A percentile compares a stretch with the other conserved stretches of the same genome.
Evolutionary conservation across 2,329 filamentous ascomycete genomes (phyloP).

Genomic region (Penicillium capsulatum): DNA sequence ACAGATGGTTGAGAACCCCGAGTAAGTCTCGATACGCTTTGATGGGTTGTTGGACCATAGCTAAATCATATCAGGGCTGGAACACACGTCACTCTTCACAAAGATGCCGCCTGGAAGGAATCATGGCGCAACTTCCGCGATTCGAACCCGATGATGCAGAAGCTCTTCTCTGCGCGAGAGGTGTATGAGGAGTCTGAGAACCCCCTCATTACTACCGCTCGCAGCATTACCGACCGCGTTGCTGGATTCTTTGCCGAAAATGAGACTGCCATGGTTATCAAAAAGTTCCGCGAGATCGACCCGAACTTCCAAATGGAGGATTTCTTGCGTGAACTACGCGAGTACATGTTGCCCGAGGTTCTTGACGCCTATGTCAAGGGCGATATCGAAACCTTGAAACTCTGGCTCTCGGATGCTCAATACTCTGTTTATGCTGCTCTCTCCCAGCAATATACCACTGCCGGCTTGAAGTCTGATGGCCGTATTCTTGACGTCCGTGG

Average conservation of each 20-base stretch:
- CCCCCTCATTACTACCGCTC: conserved; percentile 84
- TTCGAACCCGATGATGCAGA: conserved; percentile 80
- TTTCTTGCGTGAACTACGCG: conserved; percentile 89
- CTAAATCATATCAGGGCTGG: conserved; percentile 62
- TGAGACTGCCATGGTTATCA: conserved; percentile 95
- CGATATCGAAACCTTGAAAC: conserved; percentile 80
- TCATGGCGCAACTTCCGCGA: conserved; percentile 97
- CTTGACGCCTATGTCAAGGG: conserved; percentile 98
- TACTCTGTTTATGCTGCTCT: conserved; percentile 96
- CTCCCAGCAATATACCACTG: conserved; percentile 90
- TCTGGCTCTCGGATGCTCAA: conserved; percentile 94
- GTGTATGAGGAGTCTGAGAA: conserved; percentile 97
- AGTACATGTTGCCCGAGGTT: conserved; percentile 96
- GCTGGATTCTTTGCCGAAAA: conserved; percentile 98
- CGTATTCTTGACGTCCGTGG: conserved; percentile 92
- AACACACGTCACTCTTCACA: conserved; percentile 91
- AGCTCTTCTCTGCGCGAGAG: conserved; percentile 77
- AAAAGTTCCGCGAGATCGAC: conserved; percentile 95
- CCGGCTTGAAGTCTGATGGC: conserved; percentile 89
- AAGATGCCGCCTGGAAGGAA: conserved; percentile 96
- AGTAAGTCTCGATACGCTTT: conserved; percentile 58
- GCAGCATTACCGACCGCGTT: conserved; percentile 88
- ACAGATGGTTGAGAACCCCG: conserved; percentile 73
- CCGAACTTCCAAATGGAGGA: conserved; percentile 91
- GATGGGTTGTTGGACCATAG: conserved; percentile 16